Base-by-base conservation (phyloP, 2,329 filamentous ascomycete genomes). In the Lasiodiplodia theobromae region DNA sequence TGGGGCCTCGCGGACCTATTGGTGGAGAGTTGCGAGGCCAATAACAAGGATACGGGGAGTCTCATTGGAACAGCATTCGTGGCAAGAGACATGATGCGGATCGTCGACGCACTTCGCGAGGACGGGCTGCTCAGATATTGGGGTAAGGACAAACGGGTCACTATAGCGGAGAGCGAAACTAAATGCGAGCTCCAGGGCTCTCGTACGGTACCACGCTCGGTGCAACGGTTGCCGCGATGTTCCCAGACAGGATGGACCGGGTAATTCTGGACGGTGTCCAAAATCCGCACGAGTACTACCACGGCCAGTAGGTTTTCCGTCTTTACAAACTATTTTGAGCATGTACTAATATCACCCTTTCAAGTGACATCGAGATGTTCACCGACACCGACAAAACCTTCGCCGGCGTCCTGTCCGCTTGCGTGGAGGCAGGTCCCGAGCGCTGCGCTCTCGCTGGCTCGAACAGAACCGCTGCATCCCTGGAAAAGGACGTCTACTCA, bases 141-240 rank as follows among this genome's bases (percentile, higher is more conserved):
- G 1, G 40, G 58, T 49, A 12, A 18, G 34, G 21, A 10, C 38
- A 16, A 16, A 53, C n/a, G 3, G 2, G 51, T 14, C 5, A 52
- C 12, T 28, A 4, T 25, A 53, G 21, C 49, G 14, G 5, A 47
- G 4, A 47, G 18, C 23, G 2, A 51, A 2, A 83, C 78, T 71
- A 79, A 77, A 68, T 2, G 10, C 21, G 25, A 10, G 3, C 18
- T 11, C 2, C 12, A 60, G 84, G 84, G 2, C 78, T 84, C 67
- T 82, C 80, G 8, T 86, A 86, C 64, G 85, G 85, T 0, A 82
- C 84, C 0, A 77, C 81, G 38, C 75, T 81, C 5, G 79, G 79
- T 0, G 69, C 73, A 0, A 80, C 77, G 1, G 79, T 80, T 60
- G 76, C 77, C 5, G 75, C 76, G 38, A 78, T 81, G 78, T 79